Evolutionary conservation across 2,329 filamentous ascomycete species (phyloP), one percentile per base, ranked within the genome.

Genomic region (Botrytis porri): DNA sequence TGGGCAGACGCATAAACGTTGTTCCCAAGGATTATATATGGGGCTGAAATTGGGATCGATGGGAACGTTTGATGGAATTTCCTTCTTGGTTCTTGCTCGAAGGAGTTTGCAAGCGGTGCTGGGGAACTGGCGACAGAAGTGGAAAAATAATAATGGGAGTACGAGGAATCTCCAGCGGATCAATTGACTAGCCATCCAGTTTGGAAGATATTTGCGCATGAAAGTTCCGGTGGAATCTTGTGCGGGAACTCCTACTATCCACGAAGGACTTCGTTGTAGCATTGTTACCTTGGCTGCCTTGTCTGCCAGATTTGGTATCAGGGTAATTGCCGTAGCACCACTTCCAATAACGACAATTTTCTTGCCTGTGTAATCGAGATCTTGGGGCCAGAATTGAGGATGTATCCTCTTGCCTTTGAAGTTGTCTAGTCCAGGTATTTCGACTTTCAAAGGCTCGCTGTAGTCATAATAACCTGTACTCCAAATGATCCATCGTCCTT

Each of bases 261-360:
- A 94, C 0, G 86, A 87, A 0, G 93, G 93, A 65, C 89, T 93
- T 72, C 93, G 89, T 82, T 97, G 93, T 4, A 97, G 85, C 88
- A 95, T 93, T 1, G 92, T 95, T 51, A 94, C 88, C 35, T 88
- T 86, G 10, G 82, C 82, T 6, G 92, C 92, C 51, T 86, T 87
- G 59, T 91, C 83, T 0, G 89, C 88, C 64, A 97, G 82, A 65
- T 85, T 87, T 0, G 93, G 93, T 2, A 96, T 80, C 1, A 97
- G 84, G 0, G 93, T 96, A 63, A 95, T 82, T 10, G 93, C 91
- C 0, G 93, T 97, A 3, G 93, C 93, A 10, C 93, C 93, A 18
- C 72, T 75, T n/a, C 76, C 76, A 51, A 80, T 77, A 37, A 80
- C 75, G 35, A 78, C 74, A 32, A 80, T 76, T 57, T 76, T 78